Percentiles rank a stretch among this genome's conserved stretches.
Evolutionary conservation across 2,329 filamentous ascomycete genomes (phyloP).

Genomic region (Arachnopeziza araneosa): DNA sequence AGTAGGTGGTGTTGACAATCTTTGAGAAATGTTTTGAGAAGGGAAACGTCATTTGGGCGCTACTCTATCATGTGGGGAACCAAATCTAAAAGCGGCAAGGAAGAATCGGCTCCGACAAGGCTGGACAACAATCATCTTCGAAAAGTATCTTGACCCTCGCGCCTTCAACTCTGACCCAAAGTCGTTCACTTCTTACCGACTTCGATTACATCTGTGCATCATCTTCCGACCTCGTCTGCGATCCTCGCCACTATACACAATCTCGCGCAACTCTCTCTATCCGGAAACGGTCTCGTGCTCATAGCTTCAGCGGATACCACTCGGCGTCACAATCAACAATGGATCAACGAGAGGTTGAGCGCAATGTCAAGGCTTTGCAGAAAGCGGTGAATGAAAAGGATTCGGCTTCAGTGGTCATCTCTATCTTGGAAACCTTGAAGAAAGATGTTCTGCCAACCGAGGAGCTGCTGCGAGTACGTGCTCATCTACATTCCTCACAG

Average conservation of each 20-base stretch:
- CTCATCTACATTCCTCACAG: slow-evolving; percentile 18
- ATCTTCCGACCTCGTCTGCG: neutral
- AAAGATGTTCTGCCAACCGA: slow-evolving; percentile 79
- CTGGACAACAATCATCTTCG: neutral
- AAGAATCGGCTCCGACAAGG: neutral
- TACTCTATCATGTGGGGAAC: neutral
- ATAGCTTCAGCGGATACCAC: neutral
- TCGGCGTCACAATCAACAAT: slow-evolving; percentile 14
- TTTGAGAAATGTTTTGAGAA: too few relatives aligned
- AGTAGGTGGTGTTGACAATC: too few relatives aligned
- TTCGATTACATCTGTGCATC: neutral
- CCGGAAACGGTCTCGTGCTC: neutral
- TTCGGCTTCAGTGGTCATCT: slow-evolving; percentile 63
- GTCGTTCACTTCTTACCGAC: slow-evolving; percentile 4
- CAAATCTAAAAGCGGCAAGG: neutral
- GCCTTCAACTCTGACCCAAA: slow-evolving; percentile 2
- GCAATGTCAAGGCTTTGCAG: slow-evolving; percentile 52
- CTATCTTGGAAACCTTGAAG: slow-evolving; percentile 72
- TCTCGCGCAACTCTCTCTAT: neutral
- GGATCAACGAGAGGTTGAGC: slow-evolving; percentile 28
- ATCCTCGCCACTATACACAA: neutral
- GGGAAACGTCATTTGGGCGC: too few relatives aligned
- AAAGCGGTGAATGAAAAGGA: slow-evolving; percentile 76
- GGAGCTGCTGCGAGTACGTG: slow-evolving; percentile 72
- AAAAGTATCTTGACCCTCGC: neutral